Base-by-base conservation (phyloP, 129 eudicot genomes). In the Heracleum sosnowskyi region DNA sequence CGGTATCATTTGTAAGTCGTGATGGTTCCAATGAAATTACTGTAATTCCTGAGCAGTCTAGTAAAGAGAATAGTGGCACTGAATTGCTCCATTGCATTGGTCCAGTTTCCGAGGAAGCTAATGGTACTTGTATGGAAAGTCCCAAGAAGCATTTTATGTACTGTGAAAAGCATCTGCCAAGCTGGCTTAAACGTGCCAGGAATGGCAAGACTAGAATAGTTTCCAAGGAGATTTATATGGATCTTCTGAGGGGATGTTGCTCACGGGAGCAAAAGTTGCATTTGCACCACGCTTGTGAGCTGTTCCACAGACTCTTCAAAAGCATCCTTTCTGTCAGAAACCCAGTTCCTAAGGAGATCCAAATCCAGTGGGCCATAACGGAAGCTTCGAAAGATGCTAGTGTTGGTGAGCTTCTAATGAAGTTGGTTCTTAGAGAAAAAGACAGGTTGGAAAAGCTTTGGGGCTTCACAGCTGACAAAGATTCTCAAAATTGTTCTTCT, bases 121-220 rank as follows among this genome's bases (percentile, higher is more conserved):
- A 73, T 69, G 87, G 63, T 51, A 79, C 81, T 42, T 95, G 99
- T 82, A 78, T 44, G 37, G 99, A 95, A 78, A 79, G 75, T 46
- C 94, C 97, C 4, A 92, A 85, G 78, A 81, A 84, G 47, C 94
- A 88, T 81, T 88, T 91, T 0, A 76, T 95, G 45, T 95, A 95
- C 85, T 95, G 97, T 62, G 99, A 95, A 46, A 90, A 87, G 79
- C 99, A 95, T 82, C 69, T 95, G 79, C 99, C 99, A 31, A 95
- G 87, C 87, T 95, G 99, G 99, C 92, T 95, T 77, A 95, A 92
- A 87, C 97, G 99, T 66, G 99, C 99, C 5, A 85, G 99, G 83
- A 95, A 95, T 33, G 99, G 99, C n/a, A 95, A 92, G 73, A 90
- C 91, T 76, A 81, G 99, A 82, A 95, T 95, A 41, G 78, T 95